Evolutionary conservation across 2,329 filamentous ascomycete genomes (phyloP), one percentile per base, ranked within the genome.

Genomic region (Cucurbitaria berberidis): DNA sequence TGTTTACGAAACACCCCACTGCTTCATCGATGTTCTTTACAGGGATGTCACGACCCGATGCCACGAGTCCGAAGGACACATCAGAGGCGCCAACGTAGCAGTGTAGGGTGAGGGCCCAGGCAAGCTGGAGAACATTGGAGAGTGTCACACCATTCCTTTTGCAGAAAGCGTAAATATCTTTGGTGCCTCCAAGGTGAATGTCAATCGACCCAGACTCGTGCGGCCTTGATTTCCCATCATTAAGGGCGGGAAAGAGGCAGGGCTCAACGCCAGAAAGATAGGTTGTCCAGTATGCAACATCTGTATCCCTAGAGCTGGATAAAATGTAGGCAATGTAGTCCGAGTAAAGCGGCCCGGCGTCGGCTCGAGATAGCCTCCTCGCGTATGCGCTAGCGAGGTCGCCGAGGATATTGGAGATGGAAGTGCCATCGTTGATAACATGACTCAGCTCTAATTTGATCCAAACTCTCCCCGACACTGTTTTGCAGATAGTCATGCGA

Each of bases 1-100:
- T 83, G 48, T 83, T 84, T 53, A 85, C 81, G 42, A 84, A 81
- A 9, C 78, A 75, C 0, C 84, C 83, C 10, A 82, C 76, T 1
- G 81, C 77, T 2, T 79, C 73, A 2, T 80, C 74, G 10, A 84
- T 79, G 0, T 77, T 76, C 2, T 75, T 68, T 0, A 86, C 71
- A 1, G 81, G 77, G 3, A 80, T 75, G 53, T 85, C 82, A 13
- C 84, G 75, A 1, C 83, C 83, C 0, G 81, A 82, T 3, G 82
- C 67, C 0, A 84, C 76, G 49, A 84, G 81, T 1, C 83, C 83
- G 53, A 85, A 85, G 26, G 78, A 81, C 0, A 84, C 76, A 35
- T 82, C 78, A 2, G 73, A 70, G 0, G 72, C 68, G 0, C 77
- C 77, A 1, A 81, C 81, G 57, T 82, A 83, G 3, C 69, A 69